A percentile compares a stretch with the other conserved stretches of the same genome.
These are phyloP conservation scores for Abrus precatorius DNA, from an alignment of 306 rosid species.

Conservation along the genomic window DNA sequence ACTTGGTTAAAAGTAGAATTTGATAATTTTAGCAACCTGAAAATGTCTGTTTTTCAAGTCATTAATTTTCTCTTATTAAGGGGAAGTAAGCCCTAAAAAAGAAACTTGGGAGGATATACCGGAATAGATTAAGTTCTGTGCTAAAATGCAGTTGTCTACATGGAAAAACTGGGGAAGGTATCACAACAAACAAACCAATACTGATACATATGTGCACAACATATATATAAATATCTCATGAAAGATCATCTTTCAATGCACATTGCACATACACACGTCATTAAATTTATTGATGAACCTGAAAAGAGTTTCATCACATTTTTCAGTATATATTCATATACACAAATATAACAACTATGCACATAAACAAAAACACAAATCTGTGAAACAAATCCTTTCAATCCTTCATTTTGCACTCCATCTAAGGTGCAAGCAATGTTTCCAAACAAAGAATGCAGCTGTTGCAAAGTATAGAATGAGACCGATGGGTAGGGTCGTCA, in stretches of 20 bases:
- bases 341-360: neutral
- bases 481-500: no score
- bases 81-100: neutral
- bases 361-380: neutral
- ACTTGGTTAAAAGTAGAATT: neutral
- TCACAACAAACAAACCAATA: neutral
- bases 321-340: neutral
- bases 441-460: neutral
- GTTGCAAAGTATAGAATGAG: neutral
- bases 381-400: slow-evolving; percentile 4
- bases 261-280: neutral
- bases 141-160: neutral
- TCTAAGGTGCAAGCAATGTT: neutral
- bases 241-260: neutral
- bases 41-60: neutral
- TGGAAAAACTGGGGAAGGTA: neutral
- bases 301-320: neutral
- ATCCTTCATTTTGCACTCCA: neutral
- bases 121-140: neutral
- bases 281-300: slow-evolving; percentile 6
- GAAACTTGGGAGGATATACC: neutral
- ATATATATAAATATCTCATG: neutral
- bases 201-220: neutral
- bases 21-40: neutral
- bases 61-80: neutral